A percentile compares a stretch with the other conserved stretches of the same genome.
Conservation (phyloP, 176 grass and related monocot genomes). For the Oryza glumipatula region DNA sequence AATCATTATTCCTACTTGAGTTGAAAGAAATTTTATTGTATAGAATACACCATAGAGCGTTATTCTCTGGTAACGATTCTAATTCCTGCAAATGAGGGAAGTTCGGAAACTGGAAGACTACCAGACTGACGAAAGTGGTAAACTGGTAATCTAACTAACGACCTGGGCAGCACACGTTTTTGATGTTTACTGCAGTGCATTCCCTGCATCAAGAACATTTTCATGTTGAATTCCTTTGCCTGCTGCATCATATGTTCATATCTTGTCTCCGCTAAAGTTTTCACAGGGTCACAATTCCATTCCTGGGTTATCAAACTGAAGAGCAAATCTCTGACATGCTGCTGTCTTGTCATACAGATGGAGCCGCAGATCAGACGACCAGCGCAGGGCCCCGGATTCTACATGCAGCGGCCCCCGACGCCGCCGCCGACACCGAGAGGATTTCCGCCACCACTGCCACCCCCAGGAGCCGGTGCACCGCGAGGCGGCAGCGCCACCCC, state of each 20-base stretch:
- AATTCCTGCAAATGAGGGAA: not conserved
- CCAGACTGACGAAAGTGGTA: not conserved
- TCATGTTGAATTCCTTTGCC: not conserved
- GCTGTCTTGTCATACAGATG: constrained; percentile 18
- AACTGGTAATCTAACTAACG: not conserved
- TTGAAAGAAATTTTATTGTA: not conserved
- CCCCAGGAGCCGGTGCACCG: too few relatives aligned
- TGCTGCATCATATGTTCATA: not conserved
- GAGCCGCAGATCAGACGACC: not conserved
- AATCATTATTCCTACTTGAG: not conserved
- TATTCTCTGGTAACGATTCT: not conserved
- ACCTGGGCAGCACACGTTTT: not conserved
- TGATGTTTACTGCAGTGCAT: not conserved
- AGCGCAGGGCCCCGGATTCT: not conserved
- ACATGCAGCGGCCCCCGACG: not conserved
- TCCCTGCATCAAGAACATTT: not conserved
- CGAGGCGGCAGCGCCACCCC: too few relatives aligned
- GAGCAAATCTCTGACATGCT: not conserved
- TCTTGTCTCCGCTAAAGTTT: not conserved
- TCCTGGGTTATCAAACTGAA: not conserved
- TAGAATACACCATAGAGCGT: not conserved
- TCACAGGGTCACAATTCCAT: not conserved
- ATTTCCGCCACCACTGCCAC: not conserved
- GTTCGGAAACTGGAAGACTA: not conserved
- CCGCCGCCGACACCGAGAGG: not conserved